These are phyloP conservation scores for Aphanomyces astaci DNA, from an alignment of 352 stramenopile species.

Conservation along the genomic window DNA sequence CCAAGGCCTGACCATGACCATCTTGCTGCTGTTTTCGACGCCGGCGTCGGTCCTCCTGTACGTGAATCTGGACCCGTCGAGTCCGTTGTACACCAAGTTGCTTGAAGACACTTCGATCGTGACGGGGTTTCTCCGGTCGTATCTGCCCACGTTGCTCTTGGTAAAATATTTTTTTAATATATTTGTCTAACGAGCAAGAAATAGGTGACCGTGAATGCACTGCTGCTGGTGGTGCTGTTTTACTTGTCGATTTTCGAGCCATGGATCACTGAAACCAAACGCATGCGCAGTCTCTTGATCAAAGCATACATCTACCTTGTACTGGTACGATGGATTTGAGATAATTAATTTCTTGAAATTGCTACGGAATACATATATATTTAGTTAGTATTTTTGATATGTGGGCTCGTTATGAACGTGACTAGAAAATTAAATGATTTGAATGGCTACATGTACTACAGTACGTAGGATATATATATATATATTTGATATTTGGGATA, in stretches of 20 bases:
- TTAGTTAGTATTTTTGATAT: no score
- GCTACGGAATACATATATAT: no score
- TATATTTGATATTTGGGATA: no score
- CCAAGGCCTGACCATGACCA: constrained; percentile 40
- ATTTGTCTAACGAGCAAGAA: background rate
- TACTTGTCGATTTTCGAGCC: constrained; percentile 58
- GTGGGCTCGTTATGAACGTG: no score
- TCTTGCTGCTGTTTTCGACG: constrained; percentile 71
- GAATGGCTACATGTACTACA: no score
- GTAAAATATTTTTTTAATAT: constrained; percentile 25
- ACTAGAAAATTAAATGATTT: no score
- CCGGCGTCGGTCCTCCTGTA: constrained; percentile 71
- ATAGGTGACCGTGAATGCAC: constrained; percentile 68
- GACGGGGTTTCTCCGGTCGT: constrained; percentile 48
- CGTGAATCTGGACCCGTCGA: constrained; percentile 62
- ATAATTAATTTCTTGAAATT: no score
- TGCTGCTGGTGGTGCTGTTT: constrained; percentile 59
- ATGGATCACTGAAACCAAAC: constrained; percentile 51
- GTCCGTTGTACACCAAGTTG: constrained; percentile 44
- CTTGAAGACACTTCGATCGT: constrained; percentile 40
- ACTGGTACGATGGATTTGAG: constrained; percentile 36
- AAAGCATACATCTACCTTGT: constrained; percentile 70
- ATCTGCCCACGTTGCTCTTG: constrained; percentile 62
- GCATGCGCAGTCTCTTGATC: constrained; percentile 59
- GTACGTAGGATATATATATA: no score